Evolutionary conservation across 2,329 filamentous ascomycete species (phyloP).

Genomic region (Bipolaris cookei): DNA sequence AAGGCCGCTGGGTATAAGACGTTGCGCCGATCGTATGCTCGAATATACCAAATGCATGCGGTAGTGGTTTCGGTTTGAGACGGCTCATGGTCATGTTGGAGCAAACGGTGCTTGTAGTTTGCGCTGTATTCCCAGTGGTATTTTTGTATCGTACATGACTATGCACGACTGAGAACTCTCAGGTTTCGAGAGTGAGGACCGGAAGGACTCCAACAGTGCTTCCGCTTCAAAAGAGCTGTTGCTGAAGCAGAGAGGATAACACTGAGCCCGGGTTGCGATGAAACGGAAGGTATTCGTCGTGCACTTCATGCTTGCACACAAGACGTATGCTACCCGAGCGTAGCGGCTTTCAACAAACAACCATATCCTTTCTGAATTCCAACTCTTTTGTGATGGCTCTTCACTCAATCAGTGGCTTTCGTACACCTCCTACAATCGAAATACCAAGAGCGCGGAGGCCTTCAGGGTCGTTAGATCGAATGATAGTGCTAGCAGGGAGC

Average conservation of each 20-base stretch:
- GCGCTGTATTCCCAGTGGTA: not conserved
- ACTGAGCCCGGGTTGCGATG: not conserved
- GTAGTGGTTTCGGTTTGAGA: not conserved
- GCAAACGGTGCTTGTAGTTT: not conserved
- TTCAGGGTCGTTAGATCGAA: constrained; percentile 75
- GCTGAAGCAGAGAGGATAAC: not conserved
- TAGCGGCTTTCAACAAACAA: not conserved
- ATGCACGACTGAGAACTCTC: not conserved
- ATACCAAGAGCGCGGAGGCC: constrained; percentile 67
- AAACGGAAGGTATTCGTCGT: not conserved
- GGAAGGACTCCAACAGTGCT: not conserved
- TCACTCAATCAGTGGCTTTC: constrained; percentile 72
- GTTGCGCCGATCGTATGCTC: constrained; percentile 13
- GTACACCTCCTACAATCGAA: constrained; percentile 65
- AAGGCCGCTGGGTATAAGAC: constrained; percentile 15
- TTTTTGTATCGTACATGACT: not conserved
- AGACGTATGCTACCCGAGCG: not conserved
- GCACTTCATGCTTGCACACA: not conserved
- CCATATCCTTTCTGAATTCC: not conserved
- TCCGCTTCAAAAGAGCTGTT: not conserved
- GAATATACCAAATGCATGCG: constrained; percentile 10
- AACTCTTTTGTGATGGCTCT: constrained; percentile 1
- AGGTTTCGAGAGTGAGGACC: not conserved
- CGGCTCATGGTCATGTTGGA: not conserved
- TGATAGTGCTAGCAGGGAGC: constrained; percentile 84